Evolutionary conservation across 2,329 filamentous ascomycete species (phyloP), one percentile per base, ranked within the genome.

Genomic region (Exserohilum turcica): DNA sequence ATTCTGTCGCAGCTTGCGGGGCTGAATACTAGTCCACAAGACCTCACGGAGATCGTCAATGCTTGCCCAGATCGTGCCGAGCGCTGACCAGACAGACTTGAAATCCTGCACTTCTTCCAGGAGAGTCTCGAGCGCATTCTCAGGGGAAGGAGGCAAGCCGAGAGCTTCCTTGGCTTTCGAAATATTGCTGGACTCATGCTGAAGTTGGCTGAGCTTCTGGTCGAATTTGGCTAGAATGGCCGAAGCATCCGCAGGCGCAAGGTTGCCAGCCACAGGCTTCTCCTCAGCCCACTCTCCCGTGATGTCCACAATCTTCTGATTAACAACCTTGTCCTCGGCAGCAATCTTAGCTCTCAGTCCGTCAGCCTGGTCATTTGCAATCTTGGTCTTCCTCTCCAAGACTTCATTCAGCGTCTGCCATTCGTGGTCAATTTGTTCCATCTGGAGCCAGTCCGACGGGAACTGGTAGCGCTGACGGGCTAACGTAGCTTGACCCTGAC

Each of bases 91-190:
- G 8, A 99, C 94, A 16, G 93, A 97, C 77, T 96, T 96, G 79
- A 99, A 99, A 75, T 99, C 94, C 57, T 96, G 91, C 2, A 99
- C 92, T 77, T 99, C 94, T 72, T 97, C 93, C 13, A 97, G 81
- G 7, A 97, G 89, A 21, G 88, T 84, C n/a, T 85, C 82, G 18
- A 99, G 84, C n/a, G 88, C 86, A 45, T 89, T 90, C 64, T 96
- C 91, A 0, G 88, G 80, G 48, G 86, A 89, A 2, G 89, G 84
- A 3, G 93, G 90, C 36, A 99, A 83, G 70, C 96, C 92, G 36
- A 99, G 86, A 3, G 94, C 94, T 74, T 99, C 94, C 76, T 97
- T 99, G 2, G 95, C 95, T 74, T 92, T 96, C 5, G 90, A 88
- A 12, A 99, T 92, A 86, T 96, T 96, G 54, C 94, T 88, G 21